phyloP scores from a whole-genome alignment of 78 protist species.

The Dictyostelium citrinum region DNA sequence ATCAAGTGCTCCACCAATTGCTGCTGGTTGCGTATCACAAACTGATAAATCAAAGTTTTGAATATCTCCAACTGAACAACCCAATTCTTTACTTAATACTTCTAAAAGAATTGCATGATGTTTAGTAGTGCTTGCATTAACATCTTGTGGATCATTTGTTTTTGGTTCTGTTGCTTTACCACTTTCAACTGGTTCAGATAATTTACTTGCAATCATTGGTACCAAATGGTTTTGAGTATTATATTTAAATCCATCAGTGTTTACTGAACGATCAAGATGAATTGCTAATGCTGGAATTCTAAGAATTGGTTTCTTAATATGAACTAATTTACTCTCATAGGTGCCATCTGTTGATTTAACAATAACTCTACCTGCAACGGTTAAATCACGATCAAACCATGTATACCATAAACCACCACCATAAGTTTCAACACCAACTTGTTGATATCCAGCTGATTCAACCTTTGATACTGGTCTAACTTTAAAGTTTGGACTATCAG shows the following conservation, averaged over 20 bases:
- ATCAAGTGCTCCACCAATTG: constrained; percentile 86
- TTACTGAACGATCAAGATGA: constrained; percentile 89
- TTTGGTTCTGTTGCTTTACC: not conserved
- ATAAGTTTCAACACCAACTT: constrained; percentile 91
- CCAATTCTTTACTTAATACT: constrained; percentile 78
- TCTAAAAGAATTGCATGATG: constrained; percentile 81
- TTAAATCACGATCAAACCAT: constrained; percentile 97
- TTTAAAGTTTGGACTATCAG: constrained; percentile 89
- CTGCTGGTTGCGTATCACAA: constrained; percentile 90
- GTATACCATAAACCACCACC: constrained; percentile 98
- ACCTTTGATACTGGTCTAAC: constrained; percentile 68
- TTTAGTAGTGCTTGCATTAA: not conserved
- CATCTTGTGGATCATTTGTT: not conserved
- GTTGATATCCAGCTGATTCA: constrained; percentile 69
- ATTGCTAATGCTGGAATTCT: constrained; percentile 93
- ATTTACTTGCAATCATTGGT: constrained; percentile 84
- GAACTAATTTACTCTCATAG: constrained; percentile 73
- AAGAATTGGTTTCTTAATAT: constrained; percentile 66
- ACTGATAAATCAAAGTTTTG: constrained; percentile 90
- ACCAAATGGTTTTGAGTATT: constrained; percentile 92
- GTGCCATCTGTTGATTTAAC: constrained; percentile 61
- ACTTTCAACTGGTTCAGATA: constrained; percentile 1
- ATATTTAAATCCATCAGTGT: constrained; percentile 85
- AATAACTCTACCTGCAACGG: constrained; percentile 92
- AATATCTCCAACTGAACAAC: constrained; percentile 63